Conservation (phyloP, 805 yeast genomes). For the Pichia californica region DNA sequence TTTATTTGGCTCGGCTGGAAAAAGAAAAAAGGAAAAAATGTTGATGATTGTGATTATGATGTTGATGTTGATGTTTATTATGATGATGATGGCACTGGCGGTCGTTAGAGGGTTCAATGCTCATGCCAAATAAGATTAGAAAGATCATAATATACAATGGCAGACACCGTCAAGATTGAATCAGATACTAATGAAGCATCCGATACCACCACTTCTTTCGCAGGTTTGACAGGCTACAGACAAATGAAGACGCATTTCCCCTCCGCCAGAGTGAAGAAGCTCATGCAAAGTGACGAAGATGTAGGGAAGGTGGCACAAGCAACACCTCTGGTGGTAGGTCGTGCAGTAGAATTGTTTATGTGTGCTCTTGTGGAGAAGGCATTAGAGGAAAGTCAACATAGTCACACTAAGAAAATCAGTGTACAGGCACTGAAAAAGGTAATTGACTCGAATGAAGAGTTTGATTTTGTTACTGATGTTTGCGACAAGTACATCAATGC, state of each 20-base stretch:
- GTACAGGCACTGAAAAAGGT: conserved; percentile 82
- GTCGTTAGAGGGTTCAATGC: too few species aligned
- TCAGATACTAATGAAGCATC: too few species aligned
- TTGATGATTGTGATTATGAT: too few species aligned
- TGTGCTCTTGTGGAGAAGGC: conserved; percentile 83
- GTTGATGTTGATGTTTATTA: too few species aligned
- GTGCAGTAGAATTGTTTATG: conserved; percentile 89
- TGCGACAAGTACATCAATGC: conserved; percentile 21
- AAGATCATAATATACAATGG: too few species aligned
- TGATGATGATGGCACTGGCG: too few species aligned
- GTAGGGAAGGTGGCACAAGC: conserved; percentile 98
- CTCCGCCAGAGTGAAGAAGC: conserved; percentile 88
- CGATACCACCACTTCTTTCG: conserved; percentile 4
- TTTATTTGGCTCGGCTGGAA: too few species aligned
- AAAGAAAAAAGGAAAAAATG: too few species aligned
- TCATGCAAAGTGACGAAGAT: conserved; percentile 97
- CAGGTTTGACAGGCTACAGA: conserved; percentile 31
- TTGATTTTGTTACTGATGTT: conserved; percentile 83
- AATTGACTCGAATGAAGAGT: conserved; percentile 78
- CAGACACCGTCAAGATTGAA: too few species aligned
- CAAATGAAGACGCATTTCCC: conserved; percentile 78
- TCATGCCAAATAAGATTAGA: too few species aligned
- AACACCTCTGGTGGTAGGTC: conserved; percentile 95
- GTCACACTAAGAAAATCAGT: conserved; percentile 73
- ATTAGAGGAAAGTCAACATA: conserved; percentile 64